phyloP scores from a whole-genome alignment of 2,329 filamentous ascomycete species.

The Xenosphaeropsis pyriputrescens region DNA sequence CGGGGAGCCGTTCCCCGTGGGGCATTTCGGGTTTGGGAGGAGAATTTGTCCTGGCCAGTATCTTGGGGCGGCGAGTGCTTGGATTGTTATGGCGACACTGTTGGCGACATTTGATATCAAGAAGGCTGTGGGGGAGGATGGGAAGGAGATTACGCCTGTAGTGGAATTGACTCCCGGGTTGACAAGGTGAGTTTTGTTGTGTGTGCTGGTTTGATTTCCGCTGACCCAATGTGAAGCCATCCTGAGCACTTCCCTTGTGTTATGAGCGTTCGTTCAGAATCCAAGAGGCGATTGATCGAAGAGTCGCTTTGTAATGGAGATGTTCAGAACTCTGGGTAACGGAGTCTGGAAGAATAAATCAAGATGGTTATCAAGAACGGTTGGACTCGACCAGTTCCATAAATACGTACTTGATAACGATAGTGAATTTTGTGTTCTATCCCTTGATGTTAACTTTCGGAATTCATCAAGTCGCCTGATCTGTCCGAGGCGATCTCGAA shows the following conservation, averaged over 20 bases:
- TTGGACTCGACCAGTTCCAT: too few species aligned
- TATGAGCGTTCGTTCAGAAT: background rate
- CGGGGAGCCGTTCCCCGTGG: constrained; percentile 28
- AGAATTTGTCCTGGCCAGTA: constrained; percentile 33
- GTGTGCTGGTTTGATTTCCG: background rate
- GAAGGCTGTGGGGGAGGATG: constrained; percentile 18
- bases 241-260: constrained; percentile 1
- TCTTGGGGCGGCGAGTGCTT: constrained; percentile 28
- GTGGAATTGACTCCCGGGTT: constrained; percentile 1
- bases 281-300: too few species aligned
- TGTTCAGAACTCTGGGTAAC: too few species aligned
- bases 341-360: too few species aligned
- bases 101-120: constrained; percentile 21
- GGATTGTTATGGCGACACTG: constrained; percentile 23
- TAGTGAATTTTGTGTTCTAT: too few species aligned
- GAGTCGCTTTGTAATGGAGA: too few species aligned
- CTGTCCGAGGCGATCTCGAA: too few species aligned
- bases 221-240: background rate
- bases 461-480: too few species aligned
- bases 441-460: too few species aligned
- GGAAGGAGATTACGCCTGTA: constrained; percentile 14
- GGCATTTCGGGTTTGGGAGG: constrained; percentile 36
- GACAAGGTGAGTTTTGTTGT: constrained; percentile 1
- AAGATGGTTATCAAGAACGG: too few species aligned
- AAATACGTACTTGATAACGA: too few species aligned